A percentile compares a stretch with the other conserved stretches of the same genome.
Conservation (phyloP, 2,329 filamentous ascomycete genomes). For the Fusarium secorum region DNA sequence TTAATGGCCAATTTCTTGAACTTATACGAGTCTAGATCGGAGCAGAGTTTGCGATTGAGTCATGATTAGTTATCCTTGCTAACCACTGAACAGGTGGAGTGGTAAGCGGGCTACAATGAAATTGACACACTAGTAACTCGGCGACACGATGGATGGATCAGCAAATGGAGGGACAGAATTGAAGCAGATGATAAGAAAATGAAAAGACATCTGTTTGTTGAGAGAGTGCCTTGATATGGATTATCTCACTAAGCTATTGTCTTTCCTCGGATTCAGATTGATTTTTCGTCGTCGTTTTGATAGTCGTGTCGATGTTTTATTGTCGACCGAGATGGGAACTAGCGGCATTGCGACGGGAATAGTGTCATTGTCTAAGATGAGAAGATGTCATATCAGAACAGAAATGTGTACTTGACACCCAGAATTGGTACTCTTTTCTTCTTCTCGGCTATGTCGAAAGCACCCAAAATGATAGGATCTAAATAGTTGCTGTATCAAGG, state of each 20-base stretch:
- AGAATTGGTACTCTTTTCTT: not conserved
- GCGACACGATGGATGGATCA: not conserved
- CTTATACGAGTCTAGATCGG: not conserved
- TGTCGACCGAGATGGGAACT: too few relatives aligned
- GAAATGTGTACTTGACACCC: not conserved
- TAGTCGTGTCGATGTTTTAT: not conserved
- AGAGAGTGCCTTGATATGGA: too few relatives aligned
- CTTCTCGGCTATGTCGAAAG: too few relatives aligned
- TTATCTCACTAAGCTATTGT: not conserved
- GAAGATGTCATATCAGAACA: not conserved
- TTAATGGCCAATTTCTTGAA: not conserved
- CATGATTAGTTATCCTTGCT: slow-evolving; percentile 13
- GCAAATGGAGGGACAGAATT: too few relatives aligned
- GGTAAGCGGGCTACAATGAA: not conserved
- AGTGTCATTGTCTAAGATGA: not conserved
- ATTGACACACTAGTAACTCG: not conserved
- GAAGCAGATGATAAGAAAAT: not conserved
- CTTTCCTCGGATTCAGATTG: not conserved
- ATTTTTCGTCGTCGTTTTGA: not conserved
- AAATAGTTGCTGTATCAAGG: not conserved
- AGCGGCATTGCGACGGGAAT: not conserved
- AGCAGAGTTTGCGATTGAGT: slow-evolving; percentile 8
- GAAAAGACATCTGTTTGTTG: too few relatives aligned
- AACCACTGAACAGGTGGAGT: not conserved
- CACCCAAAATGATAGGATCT: too few relatives aligned